Conservation (phyloP, 805 yeast species). For the Lipomyces yamadae region DNA sequence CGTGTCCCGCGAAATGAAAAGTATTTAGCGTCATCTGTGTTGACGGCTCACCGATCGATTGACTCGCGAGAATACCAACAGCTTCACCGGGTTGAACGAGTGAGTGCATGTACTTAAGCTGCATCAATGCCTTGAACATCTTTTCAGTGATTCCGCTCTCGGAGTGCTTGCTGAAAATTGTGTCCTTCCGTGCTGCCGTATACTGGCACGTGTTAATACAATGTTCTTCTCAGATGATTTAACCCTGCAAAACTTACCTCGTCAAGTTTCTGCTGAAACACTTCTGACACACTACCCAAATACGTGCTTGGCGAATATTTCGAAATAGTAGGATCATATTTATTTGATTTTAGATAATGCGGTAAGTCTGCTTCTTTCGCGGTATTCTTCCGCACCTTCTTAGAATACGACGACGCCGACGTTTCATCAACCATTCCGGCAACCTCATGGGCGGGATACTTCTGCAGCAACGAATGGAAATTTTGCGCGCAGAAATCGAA, state of each 20-base stretch:
- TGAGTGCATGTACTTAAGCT: conserved; percentile 96
- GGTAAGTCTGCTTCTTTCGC: conserved; percentile 64
- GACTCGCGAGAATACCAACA: conserved; percentile 97
- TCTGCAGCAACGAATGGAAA: conserved; percentile 80
- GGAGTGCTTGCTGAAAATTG: conserved; percentile 25
- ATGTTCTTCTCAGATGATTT: not conserved
- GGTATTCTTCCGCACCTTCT: conserved; percentile 73
- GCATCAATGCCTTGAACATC: conserved; percentile 96
- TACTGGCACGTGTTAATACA: conserved; percentile 8
- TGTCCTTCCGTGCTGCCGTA: conserved; percentile 27
- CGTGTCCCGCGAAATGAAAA: conserved; percentile 99
- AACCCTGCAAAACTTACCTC: conserved; percentile 46
- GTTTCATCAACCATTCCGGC: conserved; percentile 80
- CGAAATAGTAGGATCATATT: conserved; percentile 88
- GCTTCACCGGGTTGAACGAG: conserved; percentile 95
- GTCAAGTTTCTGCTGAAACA: conserved; percentile 81
- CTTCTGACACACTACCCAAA: conserved; percentile 91
- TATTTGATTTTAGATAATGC: conserved; percentile 63
- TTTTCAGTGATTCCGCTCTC: conserved; percentile 65
- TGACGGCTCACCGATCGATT: conserved; percentile 98
- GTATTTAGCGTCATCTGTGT: conserved; percentile 98
- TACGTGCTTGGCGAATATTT: conserved; percentile 86
- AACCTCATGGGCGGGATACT: conserved; percentile 73
- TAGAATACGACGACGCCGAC: conserved; percentile 75
- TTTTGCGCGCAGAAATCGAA: conserved; percentile 92